phyloP scores from a whole-genome alignment of 1,139 yeast genomes.

The Geotrichum restrictum region DNA sequence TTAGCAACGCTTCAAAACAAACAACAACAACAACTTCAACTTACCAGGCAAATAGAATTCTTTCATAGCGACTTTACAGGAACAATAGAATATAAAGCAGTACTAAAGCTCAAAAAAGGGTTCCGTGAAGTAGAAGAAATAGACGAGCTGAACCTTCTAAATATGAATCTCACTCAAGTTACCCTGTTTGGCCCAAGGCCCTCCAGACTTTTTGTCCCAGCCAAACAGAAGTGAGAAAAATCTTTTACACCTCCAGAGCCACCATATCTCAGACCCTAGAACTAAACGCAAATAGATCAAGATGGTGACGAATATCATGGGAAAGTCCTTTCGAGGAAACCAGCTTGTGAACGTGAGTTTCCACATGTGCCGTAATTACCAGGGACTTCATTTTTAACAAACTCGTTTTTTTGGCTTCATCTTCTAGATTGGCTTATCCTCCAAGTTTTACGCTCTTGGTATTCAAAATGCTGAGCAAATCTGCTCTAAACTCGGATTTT shows the following conservation, averaged over 20 bases:
- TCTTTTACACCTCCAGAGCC: too few relatives aligned
- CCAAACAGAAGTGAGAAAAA: neutral
- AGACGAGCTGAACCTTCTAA: neutral
- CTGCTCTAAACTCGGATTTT: slow-evolving; percentile 84
- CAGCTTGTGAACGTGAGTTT: slow-evolving; percentile 35
- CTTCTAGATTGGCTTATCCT: slow-evolving; percentile 63
- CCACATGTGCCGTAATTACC: too few relatives aligned
- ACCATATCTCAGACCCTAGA: neutral
- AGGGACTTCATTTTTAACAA: slow-evolving; percentile 10
- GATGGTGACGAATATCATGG: slow-evolving; percentile 42
- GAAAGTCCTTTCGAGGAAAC: slow-evolving; percentile 44
- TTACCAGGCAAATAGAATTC: slow-evolving; percentile 22
- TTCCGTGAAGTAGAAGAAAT: neutral
- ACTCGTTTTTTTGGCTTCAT: neutral
- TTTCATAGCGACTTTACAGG: slow-evolving; percentile 17
- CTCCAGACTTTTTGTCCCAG: neutral
- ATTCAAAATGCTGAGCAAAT: slow-evolving; percentile 65
- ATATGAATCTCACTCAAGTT: neutral
- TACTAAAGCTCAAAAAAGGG: neutral
- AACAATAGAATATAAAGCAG: too few relatives aligned
- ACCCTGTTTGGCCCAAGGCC: neutral
- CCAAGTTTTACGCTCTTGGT: slow-evolving; percentile 85
- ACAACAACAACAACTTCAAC: neutral
- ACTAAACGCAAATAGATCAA: neutral
- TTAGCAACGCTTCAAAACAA: too few relatives aligned